phyloP scores from a whole-genome alignment of 345 rosid genomes.

The Physaria fendleri region DNA sequence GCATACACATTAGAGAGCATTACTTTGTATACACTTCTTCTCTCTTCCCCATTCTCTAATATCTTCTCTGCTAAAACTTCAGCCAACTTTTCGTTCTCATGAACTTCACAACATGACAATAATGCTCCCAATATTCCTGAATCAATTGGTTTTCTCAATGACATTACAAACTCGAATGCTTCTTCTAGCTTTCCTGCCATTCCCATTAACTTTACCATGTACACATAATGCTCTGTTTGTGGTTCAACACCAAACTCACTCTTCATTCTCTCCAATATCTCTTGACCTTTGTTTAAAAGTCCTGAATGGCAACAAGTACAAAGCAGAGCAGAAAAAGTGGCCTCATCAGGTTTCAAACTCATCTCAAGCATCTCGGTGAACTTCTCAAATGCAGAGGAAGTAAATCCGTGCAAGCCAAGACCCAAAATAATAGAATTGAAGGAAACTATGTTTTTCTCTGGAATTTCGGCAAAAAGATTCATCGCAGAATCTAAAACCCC shows the following conservation, averaged over 20 bases:
- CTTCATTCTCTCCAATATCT: constrained; percentile 56
- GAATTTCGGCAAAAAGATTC: constrained; percentile 40
- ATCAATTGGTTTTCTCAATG: constrained; percentile 59
- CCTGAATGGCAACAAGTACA: constrained; percentile 79
- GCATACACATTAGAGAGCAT: constrained; percentile 78
- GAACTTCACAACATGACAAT: constrained; percentile 66
- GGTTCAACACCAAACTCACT: constrained; percentile 59
- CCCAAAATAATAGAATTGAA: constrained; percentile 69
- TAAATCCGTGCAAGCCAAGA: constrained; percentile 66
- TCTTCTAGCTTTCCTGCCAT: constrained; percentile 60
- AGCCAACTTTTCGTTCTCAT: constrained; percentile 54
- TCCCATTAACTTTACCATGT: constrained; percentile 79
- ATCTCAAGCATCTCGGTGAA: constrained; percentile 44
- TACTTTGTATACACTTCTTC: constrained; percentile 58
- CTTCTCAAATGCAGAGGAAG: constrained; percentile 52
- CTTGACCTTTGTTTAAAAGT: constrained; percentile 48
- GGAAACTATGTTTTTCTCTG: constrained; percentile 40
- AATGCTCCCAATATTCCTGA: constrained; percentile 77
- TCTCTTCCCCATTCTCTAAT: constrained; percentile 41
- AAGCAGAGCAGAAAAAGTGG: constrained; percentile 75
- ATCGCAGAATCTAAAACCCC: constrained; percentile 49
- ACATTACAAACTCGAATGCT: constrained; percentile 52
- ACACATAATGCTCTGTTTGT: constrained; percentile 56
- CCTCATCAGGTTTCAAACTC: constrained; percentile 54
- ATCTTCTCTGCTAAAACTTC: constrained; percentile 55